phyloP scores from a whole-genome alignment of 768 basidiomycete species.

The Tulasnella sp. region DNA sequence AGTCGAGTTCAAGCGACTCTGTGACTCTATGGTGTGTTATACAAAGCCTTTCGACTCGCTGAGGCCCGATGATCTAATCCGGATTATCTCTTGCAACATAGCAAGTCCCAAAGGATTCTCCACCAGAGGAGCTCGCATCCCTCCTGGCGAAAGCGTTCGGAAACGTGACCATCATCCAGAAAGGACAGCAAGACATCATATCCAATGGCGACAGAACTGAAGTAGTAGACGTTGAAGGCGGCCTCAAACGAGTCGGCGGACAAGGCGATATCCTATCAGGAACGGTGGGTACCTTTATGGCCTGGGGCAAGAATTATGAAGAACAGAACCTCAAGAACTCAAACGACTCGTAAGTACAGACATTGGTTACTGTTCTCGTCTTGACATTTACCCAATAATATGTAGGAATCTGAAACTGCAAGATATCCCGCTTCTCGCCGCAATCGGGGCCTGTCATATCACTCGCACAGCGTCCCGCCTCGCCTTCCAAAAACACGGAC shows the following conservation, averaged over 20 bases:
- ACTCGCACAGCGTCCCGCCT: slow-evolving; percentile 77
- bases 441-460: slow-evolving; percentile 80
- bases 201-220: slow-evolving; percentile 64
- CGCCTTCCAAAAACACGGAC: slow-evolving; percentile 71
- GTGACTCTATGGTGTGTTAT: slow-evolving; percentile 60
- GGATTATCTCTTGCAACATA: slow-evolving; percentile 24
- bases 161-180: slow-evolving; percentile 86
- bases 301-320: slow-evolving; percentile 94
- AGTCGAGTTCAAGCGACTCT: slow-evolving; percentile 83
- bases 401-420: slow-evolving; percentile 34
- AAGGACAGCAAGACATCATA: slow-evolving; percentile 79
- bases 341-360: slow-evolving; percentile 46
- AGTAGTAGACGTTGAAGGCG: slow-evolving; percentile 67
- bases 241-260: slow-evolving; percentile 89
- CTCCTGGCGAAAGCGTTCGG: slow-evolving; percentile 71
- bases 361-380: background rate
- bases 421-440: slow-evolving; percentile 74
- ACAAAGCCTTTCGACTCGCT: background rate
- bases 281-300: slow-evolving; percentile 79
- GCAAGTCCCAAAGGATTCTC: slow-evolving; percentile 52
- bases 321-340: slow-evolving; percentile 48
- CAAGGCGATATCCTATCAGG: slow-evolving; percentile 95
- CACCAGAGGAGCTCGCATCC: slow-evolving; percentile 56
- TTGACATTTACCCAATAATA: background rate
- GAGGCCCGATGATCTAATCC: background rate